These are phyloP conservation scores for Aspergillus costaricaensis DNA, from an alignment of 2,329 filamentous ascomycete genomes.

Conservation along the genomic window DNA sequence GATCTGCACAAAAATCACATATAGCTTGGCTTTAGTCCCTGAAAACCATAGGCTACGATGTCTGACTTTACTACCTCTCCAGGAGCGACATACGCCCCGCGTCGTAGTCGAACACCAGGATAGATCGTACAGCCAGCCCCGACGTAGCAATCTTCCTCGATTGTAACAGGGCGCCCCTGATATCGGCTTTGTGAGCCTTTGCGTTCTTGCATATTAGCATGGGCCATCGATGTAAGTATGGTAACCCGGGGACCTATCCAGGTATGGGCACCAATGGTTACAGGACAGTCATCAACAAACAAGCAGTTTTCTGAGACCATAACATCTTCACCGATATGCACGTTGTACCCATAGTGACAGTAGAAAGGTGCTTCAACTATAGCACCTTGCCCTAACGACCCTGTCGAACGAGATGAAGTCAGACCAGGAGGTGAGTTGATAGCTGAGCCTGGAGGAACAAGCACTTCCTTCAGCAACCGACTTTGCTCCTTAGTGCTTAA, in stretches of 20 bases:
- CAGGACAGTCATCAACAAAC: conserved; percentile 81
- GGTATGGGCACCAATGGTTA: conserved; percentile 72
- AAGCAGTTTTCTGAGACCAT: conserved; percentile 80
- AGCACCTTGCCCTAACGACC: conserved; percentile 72
- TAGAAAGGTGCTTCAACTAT: conserved; percentile 84
- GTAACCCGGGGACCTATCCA: conserved; percentile 80
- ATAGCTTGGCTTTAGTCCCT: conserved; percentile 45
- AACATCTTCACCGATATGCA: conserved; percentile 81
- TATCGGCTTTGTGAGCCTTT: conserved; percentile 73
- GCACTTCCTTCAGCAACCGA: conserved; percentile 41
- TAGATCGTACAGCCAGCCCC: conserved; percentile 63
- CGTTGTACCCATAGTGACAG: conserved; percentile 96
- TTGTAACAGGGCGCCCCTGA: conserved; percentile 69
- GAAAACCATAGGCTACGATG: conserved; percentile 45
- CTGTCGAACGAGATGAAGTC: conserved; percentile 54
- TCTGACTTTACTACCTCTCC: conserved; percentile 48
- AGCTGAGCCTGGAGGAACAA: conserved; percentile 36
- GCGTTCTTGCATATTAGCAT: conserved; percentile 71
- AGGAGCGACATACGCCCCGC: conserved; percentile 48
- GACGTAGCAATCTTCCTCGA: conserved; percentile 72
- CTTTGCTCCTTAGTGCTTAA: conserved; percentile 58
- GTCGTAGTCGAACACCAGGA: conserved; percentile 46
- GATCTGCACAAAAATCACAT: conserved; percentile 30
- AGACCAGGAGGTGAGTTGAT: conserved; percentile 54
- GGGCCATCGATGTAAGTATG: conserved; percentile 74